Evolutionary conservation across 2,329 filamentous ascomycete genomes (phyloP).

Genomic region (Tolypocladium endophyticum): DNA sequence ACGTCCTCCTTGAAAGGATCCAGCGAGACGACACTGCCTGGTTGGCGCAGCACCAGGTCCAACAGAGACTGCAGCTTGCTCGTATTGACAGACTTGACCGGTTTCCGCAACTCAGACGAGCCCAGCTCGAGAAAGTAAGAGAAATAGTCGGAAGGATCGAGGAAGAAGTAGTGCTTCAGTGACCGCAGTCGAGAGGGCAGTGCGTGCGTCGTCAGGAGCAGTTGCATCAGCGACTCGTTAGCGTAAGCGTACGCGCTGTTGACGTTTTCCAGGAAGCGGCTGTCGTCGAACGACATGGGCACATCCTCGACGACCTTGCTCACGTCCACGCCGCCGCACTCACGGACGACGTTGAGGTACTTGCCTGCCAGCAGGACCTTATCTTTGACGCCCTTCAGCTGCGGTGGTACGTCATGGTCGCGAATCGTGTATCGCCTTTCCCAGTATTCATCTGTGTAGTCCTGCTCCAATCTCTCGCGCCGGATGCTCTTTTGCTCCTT

Average conservation of each 20-base stretch:
- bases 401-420: conserved; percentile 82
- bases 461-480: conserved; percentile 80
- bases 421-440: conserved; percentile 94
- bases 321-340: conserved; percentile 92
- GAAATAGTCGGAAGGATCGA: conserved; percentile 96
- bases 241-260: conserved; percentile 91
- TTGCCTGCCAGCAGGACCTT: conserved; percentile 94
- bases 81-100: conserved; percentile 79
- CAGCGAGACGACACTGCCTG: conserved; percentile 83
- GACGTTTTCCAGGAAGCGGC: conserved; percentile 87
- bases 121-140: conserved; percentile 93
- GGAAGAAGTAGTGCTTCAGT: conserved; percentile 97
- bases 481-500: conserved; percentile 94
- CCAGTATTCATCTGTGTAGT: conserved; percentile 99
- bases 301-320: conserved; percentile 80
- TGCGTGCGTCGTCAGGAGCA: conserved; percentile 86
- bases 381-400: conserved; percentile 82
- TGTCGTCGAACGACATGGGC: conserved; percentile 88
- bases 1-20: conserved; percentile 98
- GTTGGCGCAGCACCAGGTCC: conserved; percentile 93
- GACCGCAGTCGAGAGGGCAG: conserved; percentile 79
- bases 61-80: conserved; percentile 89
- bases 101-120: conserved; percentile 80
- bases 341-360: conserved; percentile 93
- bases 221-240: conserved; percentile 82